These are phyloP conservation scores for Populus tremula DNA, from an alignment of 345 rosid species.

Conservation along the genomic window DNA sequence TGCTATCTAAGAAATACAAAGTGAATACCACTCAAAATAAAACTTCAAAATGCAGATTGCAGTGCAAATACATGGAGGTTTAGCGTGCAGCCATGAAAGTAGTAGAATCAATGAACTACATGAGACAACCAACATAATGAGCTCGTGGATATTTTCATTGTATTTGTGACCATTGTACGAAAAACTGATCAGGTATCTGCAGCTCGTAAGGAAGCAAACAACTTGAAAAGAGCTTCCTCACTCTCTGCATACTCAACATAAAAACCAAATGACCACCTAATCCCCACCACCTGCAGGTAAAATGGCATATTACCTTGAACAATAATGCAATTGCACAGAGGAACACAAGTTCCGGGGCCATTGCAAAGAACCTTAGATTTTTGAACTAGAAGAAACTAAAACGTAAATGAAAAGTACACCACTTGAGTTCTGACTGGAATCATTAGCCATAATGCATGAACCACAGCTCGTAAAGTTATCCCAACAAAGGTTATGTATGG, in stretches of 20 bases:
- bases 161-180: slow-evolving; percentile 86
- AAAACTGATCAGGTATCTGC: slow-evolving; percentile 72
- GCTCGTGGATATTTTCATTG: slow-evolving; percentile 61
- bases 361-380: slow-evolving; percentile 70
- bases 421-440: slow-evolving; percentile 77
- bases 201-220: slow-evolving; percentile 77
- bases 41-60: background rate
- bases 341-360: slow-evolving; percentile 94
- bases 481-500: slow-evolving; percentile 80
- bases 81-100: background rate
- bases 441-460: slow-evolving; percentile 73
- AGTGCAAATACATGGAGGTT: background rate
- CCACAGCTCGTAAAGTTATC: slow-evolving; percentile 65
- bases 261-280: slow-evolving; percentile 75
- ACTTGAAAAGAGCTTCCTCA: slow-evolving; percentile 73
- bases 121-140: slow-evolving; percentile 76
- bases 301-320: slow-evolving; percentile 59
- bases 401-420: slow-evolving; percentile 37
- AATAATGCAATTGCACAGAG: slow-evolving; percentile 72
- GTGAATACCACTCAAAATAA: background rate
- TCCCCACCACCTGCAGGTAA: slow-evolving; percentile 60
- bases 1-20: background rate
- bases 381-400: background rate
- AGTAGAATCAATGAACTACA: slow-evolving; percentile 33
- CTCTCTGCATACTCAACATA: slow-evolving; percentile 93